Evolutionary conservation across 768 basidiomycete genomes (phyloP), one percentile per base, ranked within the genome.

Genomic region (Phylloporus sp.): DNA sequence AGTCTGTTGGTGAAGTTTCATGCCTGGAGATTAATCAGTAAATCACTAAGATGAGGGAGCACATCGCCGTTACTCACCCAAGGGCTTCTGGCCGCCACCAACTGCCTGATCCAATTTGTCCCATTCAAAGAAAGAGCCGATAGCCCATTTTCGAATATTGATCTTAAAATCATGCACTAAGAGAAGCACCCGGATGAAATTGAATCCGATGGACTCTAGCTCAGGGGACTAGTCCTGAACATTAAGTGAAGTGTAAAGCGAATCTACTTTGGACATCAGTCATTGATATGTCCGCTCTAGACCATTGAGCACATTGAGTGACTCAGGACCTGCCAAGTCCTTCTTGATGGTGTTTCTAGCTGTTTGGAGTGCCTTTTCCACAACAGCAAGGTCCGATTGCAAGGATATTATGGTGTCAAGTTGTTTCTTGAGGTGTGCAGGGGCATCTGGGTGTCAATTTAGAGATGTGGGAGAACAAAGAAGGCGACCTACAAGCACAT

Each of bases 1-100:
- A 2, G 47, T 53, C 5, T 24, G 39, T 15, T 56, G 47, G 5
- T 56, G 55, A 2, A 53, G 47, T 24, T 53, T 56, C 3, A 15
- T 40, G 52, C 45, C 50, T 35, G n/a, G n/a, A n/a, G n/a, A n/a
- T n/a, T n/a, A n/a, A n/a, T n/a, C n/a, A n/a, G n/a, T n/a, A n/a
- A n/a, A n/a, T n/a, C n/a, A n/a, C n/a, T n/a, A n/a, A n/a, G n/a
- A n/a, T n/a, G n/a, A n/a, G n/a, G n/a, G n/a, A n/a, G n/a, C n/a
- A n/a, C n/a, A n/a, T n/a, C n/a, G n/a, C n/a, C n/a, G n/a, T n/a
- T n/a, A n/a, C n/a, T 29, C 29, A 51, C 46, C 32, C 6, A 52
- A 32, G 1, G 46, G 38, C 27, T 52, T 52, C 8, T 52, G 32
- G 5, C 3, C 18, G 1, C 44, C 24, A 3, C 50, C 45, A 26